Conservation (phyloP, 2,329 filamentous ascomycete genomes). For the Colletotrichum tamarilloi region DNA sequence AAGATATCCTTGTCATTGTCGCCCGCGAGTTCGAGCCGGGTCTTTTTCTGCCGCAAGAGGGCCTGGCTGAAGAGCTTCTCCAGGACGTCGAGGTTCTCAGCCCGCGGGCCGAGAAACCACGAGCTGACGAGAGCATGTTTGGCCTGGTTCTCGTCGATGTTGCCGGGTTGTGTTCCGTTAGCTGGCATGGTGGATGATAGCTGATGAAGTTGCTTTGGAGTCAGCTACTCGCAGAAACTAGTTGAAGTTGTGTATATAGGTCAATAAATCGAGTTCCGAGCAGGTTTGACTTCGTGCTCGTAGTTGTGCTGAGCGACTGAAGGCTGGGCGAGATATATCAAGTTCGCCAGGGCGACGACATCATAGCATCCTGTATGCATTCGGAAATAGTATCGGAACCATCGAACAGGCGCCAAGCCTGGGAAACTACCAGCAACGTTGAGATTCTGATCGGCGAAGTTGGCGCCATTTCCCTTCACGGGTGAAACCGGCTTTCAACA, state of each 20-base stretch:
- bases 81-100: slow-evolving; percentile 53
- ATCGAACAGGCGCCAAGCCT: not conserved
- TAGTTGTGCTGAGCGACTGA: not conserved
- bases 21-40: not conserved
- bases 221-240: not conserved
- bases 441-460: not conserved
- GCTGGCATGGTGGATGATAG: not conserved
- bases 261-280: not conserved
- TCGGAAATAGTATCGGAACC: not conserved
- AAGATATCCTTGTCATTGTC: not conserved
- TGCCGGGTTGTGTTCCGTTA: not conserved
- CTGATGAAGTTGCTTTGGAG: not conserved
- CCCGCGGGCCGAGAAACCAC: slow-evolving; percentile 55
- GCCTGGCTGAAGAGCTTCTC: slow-evolving; percentile 44
- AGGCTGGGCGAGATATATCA: not conserved
- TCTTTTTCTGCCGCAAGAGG: not conserved
- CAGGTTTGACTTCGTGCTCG: not conserved
- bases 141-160: not conserved
- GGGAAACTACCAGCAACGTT: not conserved
- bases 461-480: too few relatives aligned
- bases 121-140: slow-evolving; percentile 44
- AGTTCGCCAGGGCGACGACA: not conserved
- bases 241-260: not conserved
- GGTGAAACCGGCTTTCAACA: too few relatives aligned
- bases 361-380: not conserved